Conservation (phyloP, 345 rosid genomes). For the Triadica sebifera region DNA sequence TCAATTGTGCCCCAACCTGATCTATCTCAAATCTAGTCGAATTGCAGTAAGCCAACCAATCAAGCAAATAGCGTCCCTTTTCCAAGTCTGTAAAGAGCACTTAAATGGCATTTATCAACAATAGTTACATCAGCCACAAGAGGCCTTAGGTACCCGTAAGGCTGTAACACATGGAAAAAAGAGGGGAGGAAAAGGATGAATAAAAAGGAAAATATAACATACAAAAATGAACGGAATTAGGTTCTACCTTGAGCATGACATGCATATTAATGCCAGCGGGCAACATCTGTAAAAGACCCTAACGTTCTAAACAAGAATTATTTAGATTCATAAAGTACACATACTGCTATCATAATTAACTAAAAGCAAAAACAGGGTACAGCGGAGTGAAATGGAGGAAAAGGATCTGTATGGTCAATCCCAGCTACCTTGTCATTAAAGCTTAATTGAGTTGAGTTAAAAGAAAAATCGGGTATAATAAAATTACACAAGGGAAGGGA, state of each 20-base stretch:
- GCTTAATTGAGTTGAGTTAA: background rate
- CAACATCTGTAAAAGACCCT: background rate
- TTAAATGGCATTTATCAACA: slow-evolving; percentile 90
- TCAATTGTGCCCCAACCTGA: slow-evolving; percentile 87
- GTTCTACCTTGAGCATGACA: slow-evolving; percentile 6
- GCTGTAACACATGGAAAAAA: slow-evolving; percentile 36
- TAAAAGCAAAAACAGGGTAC: background rate
- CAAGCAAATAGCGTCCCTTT: slow-evolving; percentile 93
- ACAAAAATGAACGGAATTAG: background rate
- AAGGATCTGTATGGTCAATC: background rate
- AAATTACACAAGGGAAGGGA: background rate
- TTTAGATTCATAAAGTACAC: background rate
- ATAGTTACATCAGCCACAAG: slow-evolving; percentile 95
- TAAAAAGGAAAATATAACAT: background rate
- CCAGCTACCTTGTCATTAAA: background rate
- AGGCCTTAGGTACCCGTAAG: slow-evolving; percentile 93
- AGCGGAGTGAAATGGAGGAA: background rate
- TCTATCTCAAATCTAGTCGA: slow-evolving; percentile 98
- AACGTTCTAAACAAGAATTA: background rate
- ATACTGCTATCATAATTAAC: background rate
- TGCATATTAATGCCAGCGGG: background rate
- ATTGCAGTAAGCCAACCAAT: slow-evolving; percentile 90
- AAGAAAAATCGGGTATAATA: background rate
- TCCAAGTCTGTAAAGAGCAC: slow-evolving; percentile 76
- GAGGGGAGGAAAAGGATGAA: background rate